Conservation (phyloP, 148 eudicot genomes). For the Pouteria glomerata region DNA sequence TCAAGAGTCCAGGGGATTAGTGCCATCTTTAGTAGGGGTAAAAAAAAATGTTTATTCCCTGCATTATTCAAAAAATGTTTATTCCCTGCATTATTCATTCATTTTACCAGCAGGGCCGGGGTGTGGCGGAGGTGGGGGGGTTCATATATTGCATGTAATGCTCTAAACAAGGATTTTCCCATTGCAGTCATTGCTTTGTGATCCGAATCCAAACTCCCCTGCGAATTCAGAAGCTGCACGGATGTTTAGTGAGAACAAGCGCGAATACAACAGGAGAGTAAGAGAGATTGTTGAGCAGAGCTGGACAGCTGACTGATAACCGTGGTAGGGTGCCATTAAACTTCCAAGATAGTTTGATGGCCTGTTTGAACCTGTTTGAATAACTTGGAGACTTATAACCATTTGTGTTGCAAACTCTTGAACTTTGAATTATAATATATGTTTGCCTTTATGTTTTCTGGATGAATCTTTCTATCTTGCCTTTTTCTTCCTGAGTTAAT, state of each 20-base stretch:
- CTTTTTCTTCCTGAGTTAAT: background rate
- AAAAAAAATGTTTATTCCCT: too few relatives aligned
- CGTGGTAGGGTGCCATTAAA: background rate
- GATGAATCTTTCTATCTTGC: background rate
- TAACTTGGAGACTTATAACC: constrained; percentile 5
- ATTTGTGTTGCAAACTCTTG: constrained; percentile 13
- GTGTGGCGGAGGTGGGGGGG: too few relatives aligned
- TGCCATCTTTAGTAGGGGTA: too few relatives aligned
- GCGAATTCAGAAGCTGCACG: constrained; percentile 81
- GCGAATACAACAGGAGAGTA: constrained; percentile 55
- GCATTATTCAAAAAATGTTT: too few relatives aligned
- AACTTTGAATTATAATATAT: constrained; percentile 7
- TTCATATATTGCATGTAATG: background rate
- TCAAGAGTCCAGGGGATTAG: too few relatives aligned
- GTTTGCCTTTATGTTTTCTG: constrained; percentile 4
- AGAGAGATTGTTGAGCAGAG: constrained; percentile 47
- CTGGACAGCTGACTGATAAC: constrained; percentile 39
- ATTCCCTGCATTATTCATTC: background rate
- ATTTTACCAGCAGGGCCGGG: too few relatives aligned
- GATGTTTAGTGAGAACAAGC: constrained; percentile 68
- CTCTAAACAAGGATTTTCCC: background rate
- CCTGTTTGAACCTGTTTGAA: constrained; percentile 15
- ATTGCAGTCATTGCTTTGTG: constrained; percentile 59
- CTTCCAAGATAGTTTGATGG: constrained; percentile 14
- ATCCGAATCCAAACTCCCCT: constrained; percentile 74